These are phyloP conservation scores for Xylaria bambusicola DNA, from an alignment of 495 filamentous ascomycete genomes.

Conservation along the genomic window DNA sequence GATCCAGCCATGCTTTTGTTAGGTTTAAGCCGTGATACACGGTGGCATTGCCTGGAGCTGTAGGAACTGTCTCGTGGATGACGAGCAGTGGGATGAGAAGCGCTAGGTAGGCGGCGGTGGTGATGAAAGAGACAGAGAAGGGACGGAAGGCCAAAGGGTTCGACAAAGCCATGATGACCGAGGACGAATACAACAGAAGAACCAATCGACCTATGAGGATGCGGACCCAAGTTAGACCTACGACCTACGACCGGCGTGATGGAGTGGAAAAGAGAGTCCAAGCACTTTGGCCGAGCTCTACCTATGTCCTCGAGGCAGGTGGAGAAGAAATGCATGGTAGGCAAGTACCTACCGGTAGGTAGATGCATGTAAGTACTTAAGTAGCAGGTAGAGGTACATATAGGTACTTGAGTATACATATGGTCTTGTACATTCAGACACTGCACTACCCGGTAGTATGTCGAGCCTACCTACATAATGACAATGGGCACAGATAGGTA, in stretches of 20 bases:
- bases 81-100: slow-evolving; percentile 69
- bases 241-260: no score
- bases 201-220: slow-evolving; percentile 21
- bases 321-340: slow-evolving; percentile 9
- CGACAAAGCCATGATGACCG: slow-evolving; percentile 35
- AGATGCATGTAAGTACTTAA: no score
- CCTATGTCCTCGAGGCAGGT: slow-evolving; percentile 4
- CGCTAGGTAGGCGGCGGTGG: slow-evolving; percentile 67
- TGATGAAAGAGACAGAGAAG: slow-evolving; percentile 72
- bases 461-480: no score
- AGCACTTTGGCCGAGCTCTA: background rate
- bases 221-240: no score
- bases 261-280: background rate
- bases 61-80: slow-evolving; percentile 73
- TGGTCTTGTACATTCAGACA: no score
- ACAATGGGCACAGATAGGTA: no score
- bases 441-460: no score
- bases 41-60: slow-evolving; percentile 60
- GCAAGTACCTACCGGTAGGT: no score
- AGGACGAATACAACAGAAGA: slow-evolving; percentile 13
- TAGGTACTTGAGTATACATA: no score
- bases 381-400: no score
- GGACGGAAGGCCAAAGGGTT: slow-evolving; percentile 57
- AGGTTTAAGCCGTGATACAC: slow-evolving; percentile 68
- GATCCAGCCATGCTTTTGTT: slow-evolving; percentile 82